Evolutionary conservation across 2,329 filamentous ascomycete genomes (phyloP).

Genomic region (Colletotrichum australisinense): DNA sequence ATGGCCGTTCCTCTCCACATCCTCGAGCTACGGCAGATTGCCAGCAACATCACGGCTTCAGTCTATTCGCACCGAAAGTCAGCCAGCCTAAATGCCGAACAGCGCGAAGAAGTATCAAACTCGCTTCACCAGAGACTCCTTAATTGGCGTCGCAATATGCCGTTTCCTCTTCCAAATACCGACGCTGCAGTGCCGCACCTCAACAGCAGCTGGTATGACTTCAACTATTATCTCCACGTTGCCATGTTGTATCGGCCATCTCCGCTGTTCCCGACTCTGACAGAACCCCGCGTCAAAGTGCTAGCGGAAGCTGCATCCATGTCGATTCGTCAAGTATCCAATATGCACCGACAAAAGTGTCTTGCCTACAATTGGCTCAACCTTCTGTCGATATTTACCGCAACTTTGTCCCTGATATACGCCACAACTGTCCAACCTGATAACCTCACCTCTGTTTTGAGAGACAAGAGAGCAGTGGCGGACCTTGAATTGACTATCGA

Average conservation of each 20-base stretch:
- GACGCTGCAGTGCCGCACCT: conserved; percentile 54
- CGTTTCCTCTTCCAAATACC: conserved; percentile 53
- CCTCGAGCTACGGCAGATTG: conserved; percentile 51
- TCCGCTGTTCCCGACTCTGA: conserved; percentile 51
- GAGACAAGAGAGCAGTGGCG: conserved; percentile 42
- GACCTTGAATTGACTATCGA: conserved; percentile 45
- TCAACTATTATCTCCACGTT: conserved; percentile 60
- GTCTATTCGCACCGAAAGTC: conserved; percentile 46
- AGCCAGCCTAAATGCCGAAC: conserved; percentile 26
- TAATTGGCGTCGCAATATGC: conserved; percentile 57
- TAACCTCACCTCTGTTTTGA: conserved; percentile 40
- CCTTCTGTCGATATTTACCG: conserved; percentile 53
- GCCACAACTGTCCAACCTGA: conserved; percentile 53
- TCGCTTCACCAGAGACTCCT: conserved; percentile 53
- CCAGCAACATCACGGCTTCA: conserved; percentile 51
- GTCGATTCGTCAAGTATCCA: conserved; percentile 54
- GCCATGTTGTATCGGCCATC: conserved; percentile 58
- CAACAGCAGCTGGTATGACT: conserved; percentile 57
- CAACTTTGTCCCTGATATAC: conserved; percentile 55
- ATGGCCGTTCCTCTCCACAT: conserved; percentile 56
- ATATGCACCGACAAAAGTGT: conserved; percentile 50
- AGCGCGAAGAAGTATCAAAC: conserved; percentile 47
- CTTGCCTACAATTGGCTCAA: conserved; percentile 57
- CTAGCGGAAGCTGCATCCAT: conserved; percentile 53
- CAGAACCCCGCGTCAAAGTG: conserved; percentile 47